phyloP scores from a whole-genome alignment of 768 basidiomycete genomes.

The Austroboletus eburneus region DNA sequence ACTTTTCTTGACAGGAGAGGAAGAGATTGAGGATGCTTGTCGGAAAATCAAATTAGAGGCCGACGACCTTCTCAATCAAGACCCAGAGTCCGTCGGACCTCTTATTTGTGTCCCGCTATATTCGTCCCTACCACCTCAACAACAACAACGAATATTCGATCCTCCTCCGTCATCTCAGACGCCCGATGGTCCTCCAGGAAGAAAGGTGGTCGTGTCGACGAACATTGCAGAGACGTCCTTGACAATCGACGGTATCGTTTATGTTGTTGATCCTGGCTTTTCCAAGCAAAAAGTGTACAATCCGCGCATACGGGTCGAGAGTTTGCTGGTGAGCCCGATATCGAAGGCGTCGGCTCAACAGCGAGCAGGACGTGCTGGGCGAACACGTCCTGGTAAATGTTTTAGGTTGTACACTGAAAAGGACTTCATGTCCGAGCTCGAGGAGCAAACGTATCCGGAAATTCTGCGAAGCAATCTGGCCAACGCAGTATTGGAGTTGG shows the following conservation, averaged over 20 bases:
- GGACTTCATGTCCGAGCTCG: constrained; percentile 92
- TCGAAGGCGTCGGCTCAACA: constrained; percentile 97
- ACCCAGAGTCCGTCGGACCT: constrained; percentile 77
- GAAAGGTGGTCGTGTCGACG: constrained; percentile 93
- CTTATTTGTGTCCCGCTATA: constrained; percentile 90
- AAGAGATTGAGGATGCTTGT: constrained; percentile 97
- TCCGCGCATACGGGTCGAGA: constrained; percentile 94
- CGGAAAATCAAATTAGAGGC: constrained; percentile 89
- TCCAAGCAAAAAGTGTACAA: constrained; percentile 99
- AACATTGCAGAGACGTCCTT: constrained; percentile 98
- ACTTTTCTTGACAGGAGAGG: constrained; percentile 95
- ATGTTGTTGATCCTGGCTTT: constrained; percentile 96
- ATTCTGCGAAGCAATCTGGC: constrained; percentile 91
- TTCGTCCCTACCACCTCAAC: constrained; percentile 88
- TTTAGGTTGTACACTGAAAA: constrained; percentile 96
- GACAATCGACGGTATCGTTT: constrained; percentile 99
- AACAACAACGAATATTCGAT: constrained; percentile 97
- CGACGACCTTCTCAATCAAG: constrained; percentile 72
- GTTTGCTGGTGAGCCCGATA: constrained; percentile 88
- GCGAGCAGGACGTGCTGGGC: constrained; percentile 91
- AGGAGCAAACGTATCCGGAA: constrained; percentile 97
- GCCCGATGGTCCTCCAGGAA: constrained; percentile 72
- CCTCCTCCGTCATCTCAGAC: constrained; percentile 63
- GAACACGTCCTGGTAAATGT: constrained; percentile 95
- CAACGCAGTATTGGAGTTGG: constrained; percentile 88